Conservation (phyloP, 305 asterid species). For the Withania somnifera region DNA sequence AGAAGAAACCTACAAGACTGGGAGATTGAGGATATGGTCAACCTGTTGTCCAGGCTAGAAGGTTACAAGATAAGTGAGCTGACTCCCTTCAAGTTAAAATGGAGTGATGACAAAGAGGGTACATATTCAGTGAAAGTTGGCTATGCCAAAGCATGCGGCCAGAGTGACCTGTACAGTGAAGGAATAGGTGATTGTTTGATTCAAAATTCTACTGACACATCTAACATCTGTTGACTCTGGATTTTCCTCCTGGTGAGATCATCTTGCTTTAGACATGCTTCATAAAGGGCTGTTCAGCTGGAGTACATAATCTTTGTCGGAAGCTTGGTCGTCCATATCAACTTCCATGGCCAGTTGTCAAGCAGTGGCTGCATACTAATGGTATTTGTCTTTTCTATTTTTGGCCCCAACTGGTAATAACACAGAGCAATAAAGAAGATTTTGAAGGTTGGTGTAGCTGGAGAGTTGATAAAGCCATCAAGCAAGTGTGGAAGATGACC, state of each 20-base stretch:
- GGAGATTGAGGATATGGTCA: background rate
- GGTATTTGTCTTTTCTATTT: no score
- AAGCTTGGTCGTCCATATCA: background rate
- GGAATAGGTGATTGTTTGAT: background rate
- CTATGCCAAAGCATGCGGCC: no score
- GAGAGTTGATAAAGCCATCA: no score
- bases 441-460: no score
- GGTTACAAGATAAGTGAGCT: background rate
- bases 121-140: background rate
- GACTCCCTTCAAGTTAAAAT: background rate
- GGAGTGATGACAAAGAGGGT: background rate
- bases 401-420: no score
- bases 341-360: background rate
- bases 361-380: background rate
- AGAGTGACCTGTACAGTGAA: background rate
- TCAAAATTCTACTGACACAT: background rate
- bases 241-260: background rate
- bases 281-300: background rate
- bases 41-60: background rate
- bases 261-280: background rate
- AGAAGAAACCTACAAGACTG: no score
- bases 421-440: no score
- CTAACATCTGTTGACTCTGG: background rate
- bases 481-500: no score
- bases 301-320: background rate